phyloP scores from a whole-genome alignment of 2,329 filamentous ascomycete species.

The Coniella lustricola region DNA sequence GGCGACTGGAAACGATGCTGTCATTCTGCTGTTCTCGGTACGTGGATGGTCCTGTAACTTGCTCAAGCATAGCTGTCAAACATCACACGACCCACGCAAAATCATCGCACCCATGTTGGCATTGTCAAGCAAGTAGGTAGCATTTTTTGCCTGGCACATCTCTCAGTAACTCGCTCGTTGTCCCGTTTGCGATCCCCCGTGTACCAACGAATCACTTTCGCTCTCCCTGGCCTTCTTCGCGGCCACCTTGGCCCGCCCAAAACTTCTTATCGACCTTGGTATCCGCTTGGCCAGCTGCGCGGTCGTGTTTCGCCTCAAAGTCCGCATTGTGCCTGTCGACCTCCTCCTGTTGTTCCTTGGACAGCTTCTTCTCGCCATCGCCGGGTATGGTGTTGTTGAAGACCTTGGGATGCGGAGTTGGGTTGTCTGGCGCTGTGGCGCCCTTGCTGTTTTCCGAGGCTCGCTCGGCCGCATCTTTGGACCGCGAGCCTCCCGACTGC shows the following conservation, averaged over 20 bases:
- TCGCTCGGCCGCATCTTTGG: slow-evolving; percentile 27
- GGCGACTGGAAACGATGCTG: no score
- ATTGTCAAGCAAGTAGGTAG: no score
- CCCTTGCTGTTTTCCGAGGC: background rate
- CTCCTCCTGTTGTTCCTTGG: slow-evolving; percentile 46
- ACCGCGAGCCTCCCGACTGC: slow-evolving; percentile 28
- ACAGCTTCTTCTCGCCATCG: slow-evolving; percentile 28
- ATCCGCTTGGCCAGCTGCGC: slow-evolving; percentile 30
- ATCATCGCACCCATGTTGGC: no score
- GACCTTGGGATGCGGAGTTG: slow-evolving; percentile 44
- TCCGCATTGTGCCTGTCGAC: slow-evolving; percentile 53
- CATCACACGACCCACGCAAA: no score
- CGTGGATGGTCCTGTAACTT: no score
- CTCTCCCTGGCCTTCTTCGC: no score
- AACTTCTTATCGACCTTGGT: slow-evolving; percentile 51
- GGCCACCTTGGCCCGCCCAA: slow-evolving; percentile 26
- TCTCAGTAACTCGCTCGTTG: no score
- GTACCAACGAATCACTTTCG: no score
- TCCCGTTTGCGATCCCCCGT: no score
- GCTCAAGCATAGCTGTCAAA: no score
- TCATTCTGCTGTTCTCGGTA: no score
- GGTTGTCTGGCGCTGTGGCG: slow-evolving; percentile 27
- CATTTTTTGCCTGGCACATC: no score
- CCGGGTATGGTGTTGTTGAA: slow-evolving; percentile 38
- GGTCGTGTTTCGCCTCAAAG: slow-evolving; percentile 48